Percentiles rank a stretch among this genome's conserved stretches.
phyloP scores from a whole-genome alignment of 139 green algal species.

The Coelastrella sp. region DNA sequence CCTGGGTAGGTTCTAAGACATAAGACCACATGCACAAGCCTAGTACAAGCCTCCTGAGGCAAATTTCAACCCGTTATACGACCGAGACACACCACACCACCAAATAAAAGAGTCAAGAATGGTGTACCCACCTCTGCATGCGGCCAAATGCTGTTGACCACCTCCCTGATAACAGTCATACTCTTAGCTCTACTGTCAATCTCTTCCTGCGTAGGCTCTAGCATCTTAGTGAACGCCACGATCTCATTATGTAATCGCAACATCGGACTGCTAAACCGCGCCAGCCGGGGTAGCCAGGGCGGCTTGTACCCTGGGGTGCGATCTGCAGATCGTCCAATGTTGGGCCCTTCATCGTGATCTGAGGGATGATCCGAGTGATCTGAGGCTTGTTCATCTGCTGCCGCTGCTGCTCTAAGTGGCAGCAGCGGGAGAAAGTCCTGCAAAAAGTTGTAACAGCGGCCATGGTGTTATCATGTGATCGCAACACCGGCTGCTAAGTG shows the following conservation, averaged over 20 bases:
- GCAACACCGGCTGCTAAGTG: too few species aligned
- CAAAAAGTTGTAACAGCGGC: too few species aligned
- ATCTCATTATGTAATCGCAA: conserved; percentile 86
- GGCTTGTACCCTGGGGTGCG: conserved; percentile 40
- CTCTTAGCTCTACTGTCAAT: conserved; percentile 32
- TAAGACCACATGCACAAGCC: too few species aligned
- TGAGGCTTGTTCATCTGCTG: conserved; percentile 12
- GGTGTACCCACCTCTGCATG: conserved; percentile 37
- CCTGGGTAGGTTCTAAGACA: conserved; percentile 78
- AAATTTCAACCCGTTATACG: too few species aligned
- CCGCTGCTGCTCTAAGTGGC: neutral
- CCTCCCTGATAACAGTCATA: conserved; percentile 54
- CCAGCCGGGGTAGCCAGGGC: conserved; percentile 32
- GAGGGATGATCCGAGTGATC: too few species aligned
- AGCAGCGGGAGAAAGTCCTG: conserved; percentile 35
- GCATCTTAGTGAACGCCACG: conserved; percentile 78
- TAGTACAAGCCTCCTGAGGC: too few species aligned
- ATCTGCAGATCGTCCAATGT: neutral
- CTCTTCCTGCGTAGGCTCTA: conserved; percentile 82
- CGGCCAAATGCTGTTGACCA: conserved; percentile 71
- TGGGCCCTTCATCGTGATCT: too few species aligned
- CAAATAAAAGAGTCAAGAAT: too few species aligned
- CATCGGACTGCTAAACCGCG: conserved; percentile 53
- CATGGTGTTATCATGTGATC: too few species aligned
- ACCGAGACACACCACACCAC: too few species aligned